Evolutionary conservation across 2,329 filamentous ascomycete species (phyloP).

Genomic region (Aureobasidium sp.): DNA sequence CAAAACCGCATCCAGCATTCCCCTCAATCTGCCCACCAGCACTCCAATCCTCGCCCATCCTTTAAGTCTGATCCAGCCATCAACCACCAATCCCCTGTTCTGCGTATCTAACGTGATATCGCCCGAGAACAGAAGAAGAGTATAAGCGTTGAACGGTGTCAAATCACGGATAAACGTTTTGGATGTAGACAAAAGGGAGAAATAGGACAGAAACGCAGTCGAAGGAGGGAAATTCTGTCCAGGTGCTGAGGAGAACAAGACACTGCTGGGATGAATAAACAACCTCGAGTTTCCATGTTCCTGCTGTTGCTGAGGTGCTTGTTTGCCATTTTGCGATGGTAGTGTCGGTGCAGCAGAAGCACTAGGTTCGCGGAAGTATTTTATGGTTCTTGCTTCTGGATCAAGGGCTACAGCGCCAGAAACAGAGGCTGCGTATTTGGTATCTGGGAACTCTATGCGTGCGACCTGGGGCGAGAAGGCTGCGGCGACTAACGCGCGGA

Average conservation of each 20-base stretch:
- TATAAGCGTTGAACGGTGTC: slow-evolving; percentile 88
- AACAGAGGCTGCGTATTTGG: slow-evolving; percentile 83
- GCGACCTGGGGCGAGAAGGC: slow-evolving; percentile 70
- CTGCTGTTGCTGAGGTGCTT: slow-evolving; percentile 23
- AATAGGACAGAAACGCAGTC: slow-evolving; percentile 77
- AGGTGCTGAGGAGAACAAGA: slow-evolving; percentile 68
- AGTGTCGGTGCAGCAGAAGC: neutral
- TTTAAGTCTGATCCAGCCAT: slow-evolving; percentile 77
- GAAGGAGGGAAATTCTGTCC: slow-evolving; percentile 56
- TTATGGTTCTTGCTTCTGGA: slow-evolving; percentile 84
- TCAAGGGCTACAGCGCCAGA: slow-evolving; percentile 88
- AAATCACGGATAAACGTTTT: slow-evolving; percentile 89
- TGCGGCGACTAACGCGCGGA: slow-evolving; percentile 42
- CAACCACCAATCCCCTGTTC: slow-evolving; percentile 78
- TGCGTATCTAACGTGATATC: slow-evolving; percentile 77
- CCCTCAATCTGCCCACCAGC: slow-evolving; percentile 69
- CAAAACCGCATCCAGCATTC: slow-evolving; percentile 79
- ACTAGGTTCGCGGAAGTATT: slow-evolving; percentile 64
- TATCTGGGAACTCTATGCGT: slow-evolving; percentile 86
- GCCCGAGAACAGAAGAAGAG: slow-evolving; percentile 79
- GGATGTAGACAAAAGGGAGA: slow-evolving; percentile 81
- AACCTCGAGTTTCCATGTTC: slow-evolving; percentile 45
- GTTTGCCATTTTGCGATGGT: slow-evolving; percentile 32
- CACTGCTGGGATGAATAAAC: slow-evolving; percentile 86
- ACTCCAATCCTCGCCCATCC: slow-evolving; percentile 96